A percentile compares a stretch with the other conserved stretches of the same genome.
These are phyloP conservation scores for Solanum verrucosum DNA, from an alignment of 257 asterid species.

Conservation along the genomic window DNA sequence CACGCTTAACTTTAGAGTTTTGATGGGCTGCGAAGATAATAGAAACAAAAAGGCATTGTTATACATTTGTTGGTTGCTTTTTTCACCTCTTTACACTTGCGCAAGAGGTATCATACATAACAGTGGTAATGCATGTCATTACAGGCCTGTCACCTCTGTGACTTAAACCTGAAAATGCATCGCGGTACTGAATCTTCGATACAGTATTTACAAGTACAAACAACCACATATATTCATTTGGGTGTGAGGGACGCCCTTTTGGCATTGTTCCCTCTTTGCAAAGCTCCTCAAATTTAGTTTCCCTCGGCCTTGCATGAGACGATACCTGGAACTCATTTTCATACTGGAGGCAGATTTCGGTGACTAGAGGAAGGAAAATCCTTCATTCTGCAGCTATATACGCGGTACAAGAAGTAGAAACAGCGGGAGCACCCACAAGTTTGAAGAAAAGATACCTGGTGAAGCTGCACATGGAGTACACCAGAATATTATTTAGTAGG, in stretches of 20 bases:
- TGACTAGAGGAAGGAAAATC: background rate
- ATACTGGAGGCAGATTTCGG: background rate
- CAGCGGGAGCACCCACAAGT: slow-evolving; percentile 29
- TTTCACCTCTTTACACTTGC: slow-evolving; percentile 24
- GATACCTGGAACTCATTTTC: background rate
- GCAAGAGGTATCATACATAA: slow-evolving; percentile 42
- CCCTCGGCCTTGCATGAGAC: slow-evolving; percentile 1
- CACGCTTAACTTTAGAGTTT: background rate
- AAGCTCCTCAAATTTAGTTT: slow-evolving; percentile 12
- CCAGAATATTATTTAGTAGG: background rate
- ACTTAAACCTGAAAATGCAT: slow-evolving; percentile 82
- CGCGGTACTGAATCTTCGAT: slow-evolving; percentile 29
- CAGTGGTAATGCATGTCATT: slow-evolving; percentile 35
- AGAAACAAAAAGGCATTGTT: slow-evolving; percentile 33
- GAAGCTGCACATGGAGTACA: slow-evolving; percentile 48
- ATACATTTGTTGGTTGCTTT: slow-evolving; percentile 34
- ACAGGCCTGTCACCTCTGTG: slow-evolving; percentile 80
- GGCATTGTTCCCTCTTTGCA: slow-evolving; percentile 32
- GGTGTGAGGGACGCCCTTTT: slow-evolving; percentile 27
- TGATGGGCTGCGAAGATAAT: slow-evolving; percentile 11
- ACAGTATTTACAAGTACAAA: slow-evolving; percentile 62
- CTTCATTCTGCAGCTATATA: slow-evolving; percentile 23
- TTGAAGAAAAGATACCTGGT: slow-evolving; percentile 26
- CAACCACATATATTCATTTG: slow-evolving; percentile 40
- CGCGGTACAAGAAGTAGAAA: slow-evolving; percentile 20